Evolutionary conservation across 805 yeast genomes (phyloP).

Genomic region (Wickerhamomyces kurtzmanii): DNA sequence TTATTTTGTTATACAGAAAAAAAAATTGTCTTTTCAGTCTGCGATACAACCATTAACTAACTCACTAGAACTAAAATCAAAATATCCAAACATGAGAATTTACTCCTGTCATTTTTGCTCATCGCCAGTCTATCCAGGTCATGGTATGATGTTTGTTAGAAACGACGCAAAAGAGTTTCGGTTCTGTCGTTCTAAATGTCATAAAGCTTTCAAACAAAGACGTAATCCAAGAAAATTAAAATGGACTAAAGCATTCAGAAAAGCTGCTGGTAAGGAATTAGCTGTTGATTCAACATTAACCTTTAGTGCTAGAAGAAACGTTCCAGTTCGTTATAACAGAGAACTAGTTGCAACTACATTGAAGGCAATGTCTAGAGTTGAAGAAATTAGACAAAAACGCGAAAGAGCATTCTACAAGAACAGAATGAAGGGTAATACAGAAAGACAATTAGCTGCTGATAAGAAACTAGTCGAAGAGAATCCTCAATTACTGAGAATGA

Average conservation of each 20-base stretch:
- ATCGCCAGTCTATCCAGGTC: conserved; percentile 90
- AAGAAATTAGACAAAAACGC: conserved; percentile 91
- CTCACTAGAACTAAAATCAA: no score
- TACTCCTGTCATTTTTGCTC: conserved; percentile 95
- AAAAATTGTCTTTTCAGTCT: no score
- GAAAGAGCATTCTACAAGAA: conserved; percentile 98
- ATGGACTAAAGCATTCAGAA: conserved; percentile 99
- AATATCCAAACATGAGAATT: conserved; percentile 70
- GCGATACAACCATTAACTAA: no score
- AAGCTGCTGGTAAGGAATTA: conserved; percentile 97
- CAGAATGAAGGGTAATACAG: conserved; percentile 97
- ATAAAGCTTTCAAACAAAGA: conserved; percentile 93
- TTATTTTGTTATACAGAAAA: no score
- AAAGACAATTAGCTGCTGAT: conserved; percentile 74
- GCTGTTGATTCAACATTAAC: conserved; percentile 95
- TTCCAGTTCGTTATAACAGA: conserved; percentile 96
- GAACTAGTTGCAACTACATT: conserved; percentile 91
- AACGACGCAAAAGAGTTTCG: conserved; percentile 97
- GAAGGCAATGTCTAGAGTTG: conserved; percentile 92
- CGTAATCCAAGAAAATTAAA: conserved; percentile 96
- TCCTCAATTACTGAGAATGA: conserved; percentile 83
- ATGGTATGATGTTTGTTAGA: conserved; percentile 96
- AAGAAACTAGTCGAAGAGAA: conserved; percentile 79
- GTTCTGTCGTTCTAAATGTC: conserved; percentile 97
- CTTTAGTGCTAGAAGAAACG: conserved; percentile 94